Conservation (phyloP, 768 basidiomycete genomes). For the Russula ochroleuca region DNA sequence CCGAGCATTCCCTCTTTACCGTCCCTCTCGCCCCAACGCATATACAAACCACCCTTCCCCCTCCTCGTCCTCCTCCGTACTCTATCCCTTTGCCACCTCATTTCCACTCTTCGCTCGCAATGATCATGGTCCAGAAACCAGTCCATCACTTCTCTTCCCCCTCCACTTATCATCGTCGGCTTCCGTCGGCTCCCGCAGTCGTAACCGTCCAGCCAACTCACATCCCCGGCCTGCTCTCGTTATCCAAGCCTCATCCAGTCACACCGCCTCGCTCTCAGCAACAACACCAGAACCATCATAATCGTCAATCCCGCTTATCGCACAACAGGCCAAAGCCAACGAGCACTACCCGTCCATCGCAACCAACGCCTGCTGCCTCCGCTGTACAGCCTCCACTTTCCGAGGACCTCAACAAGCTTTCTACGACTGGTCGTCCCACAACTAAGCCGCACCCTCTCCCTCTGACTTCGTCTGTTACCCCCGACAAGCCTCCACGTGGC, state of each 20-base stretch:
- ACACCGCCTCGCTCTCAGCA: constrained; percentile 37
- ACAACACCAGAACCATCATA: constrained; percentile 31
- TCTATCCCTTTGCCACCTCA: constrained; percentile 23
- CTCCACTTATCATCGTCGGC: constrained; percentile 48
- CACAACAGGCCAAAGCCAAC: constrained; percentile 38
- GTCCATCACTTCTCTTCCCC: constrained; percentile 33
- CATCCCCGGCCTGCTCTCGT: constrained; percentile 67
- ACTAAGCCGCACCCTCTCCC: constrained; percentile 16
- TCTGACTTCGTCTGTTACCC: constrained; percentile 9
- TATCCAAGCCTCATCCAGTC: constrained; percentile 52
- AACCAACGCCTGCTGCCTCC: constrained; percentile 27
- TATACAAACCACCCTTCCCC: constrained; percentile 11
- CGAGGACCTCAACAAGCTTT: constrained; percentile 35
- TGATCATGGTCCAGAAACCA: constrained; percentile 44
- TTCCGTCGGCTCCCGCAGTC: constrained; percentile 64
- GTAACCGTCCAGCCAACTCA: constrained; percentile 68
- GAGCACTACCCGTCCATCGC: constrained; percentile 6
- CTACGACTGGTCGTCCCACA: constrained; percentile 26
- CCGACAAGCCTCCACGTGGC: constrained; percentile 35
- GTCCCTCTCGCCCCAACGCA: constrained; percentile 29
- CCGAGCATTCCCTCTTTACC: background rate
- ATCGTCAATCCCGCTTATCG: constrained; percentile 32
- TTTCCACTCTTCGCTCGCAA: constrained; percentile 24
- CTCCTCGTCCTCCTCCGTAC: background rate
- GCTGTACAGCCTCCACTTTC: constrained; percentile 32